These are phyloP conservation scores for Gossypium raimondii DNA, from an alignment of 345 rosid species.

Conservation along the genomic window DNA sequence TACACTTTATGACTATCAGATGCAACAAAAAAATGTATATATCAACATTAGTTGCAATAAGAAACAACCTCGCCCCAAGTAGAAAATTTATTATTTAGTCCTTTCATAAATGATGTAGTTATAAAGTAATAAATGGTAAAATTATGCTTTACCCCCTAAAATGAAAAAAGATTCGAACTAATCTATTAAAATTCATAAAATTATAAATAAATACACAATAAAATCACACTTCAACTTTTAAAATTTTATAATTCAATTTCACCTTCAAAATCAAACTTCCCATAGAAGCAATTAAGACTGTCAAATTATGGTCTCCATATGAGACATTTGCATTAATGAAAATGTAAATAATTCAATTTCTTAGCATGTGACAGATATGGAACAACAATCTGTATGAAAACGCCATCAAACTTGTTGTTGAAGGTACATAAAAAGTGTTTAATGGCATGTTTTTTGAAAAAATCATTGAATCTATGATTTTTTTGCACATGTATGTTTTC, in stretches of 20 bases:
- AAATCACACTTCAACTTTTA: too few species aligned
- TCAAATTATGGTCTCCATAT: not conserved
- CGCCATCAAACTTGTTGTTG: not conserved
- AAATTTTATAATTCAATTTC: too few species aligned
- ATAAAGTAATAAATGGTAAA: too few species aligned
- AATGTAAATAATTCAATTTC: not conserved
- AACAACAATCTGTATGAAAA: not conserved
- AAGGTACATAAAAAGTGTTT: not conserved
- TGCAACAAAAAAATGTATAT: too few species aligned
- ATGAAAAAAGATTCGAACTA: too few species aligned
- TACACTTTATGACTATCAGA: too few species aligned
- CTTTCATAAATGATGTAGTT: too few species aligned
- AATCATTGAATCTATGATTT: not conserved
- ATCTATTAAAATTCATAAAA: too few species aligned
- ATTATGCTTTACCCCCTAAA: too few species aligned
- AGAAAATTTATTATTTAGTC: too few species aligned
- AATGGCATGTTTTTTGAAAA: not conserved
- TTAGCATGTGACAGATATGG: not conserved
- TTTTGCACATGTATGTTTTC: not conserved
- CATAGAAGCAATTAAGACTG: not conserved
- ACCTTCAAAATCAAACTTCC: not conserved
- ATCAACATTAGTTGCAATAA: not conserved
- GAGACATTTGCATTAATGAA: not conserved
- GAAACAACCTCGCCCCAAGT: too few species aligned
- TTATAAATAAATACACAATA: too few species aligned